Base-by-base conservation (phyloP, 345 rosid genomes). In the Kandelia obovata region DNA sequence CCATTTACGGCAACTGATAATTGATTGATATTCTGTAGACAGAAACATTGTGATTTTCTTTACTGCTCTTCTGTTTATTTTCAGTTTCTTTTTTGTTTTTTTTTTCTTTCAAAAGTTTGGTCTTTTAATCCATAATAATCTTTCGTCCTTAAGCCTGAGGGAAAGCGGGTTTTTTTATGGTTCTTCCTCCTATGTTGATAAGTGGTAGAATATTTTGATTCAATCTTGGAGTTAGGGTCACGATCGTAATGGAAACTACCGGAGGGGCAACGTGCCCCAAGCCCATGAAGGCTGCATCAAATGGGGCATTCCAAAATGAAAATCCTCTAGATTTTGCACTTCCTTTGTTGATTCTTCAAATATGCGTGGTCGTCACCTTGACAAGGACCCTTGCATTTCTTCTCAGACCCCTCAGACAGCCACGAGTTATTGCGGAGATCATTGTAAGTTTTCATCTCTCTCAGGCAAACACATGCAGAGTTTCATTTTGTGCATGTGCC, bases 381-480 rank as follows among this genome's bases (percentile, higher is more conserved):
- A 87, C 91, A 9, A 81, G 97, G 70, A 7, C 62, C 31, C 82
- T 91, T 30, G 89, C 89, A 43, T 79, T 77, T 73, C 0, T 86
- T 31, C 87, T 89, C 23, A 74, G 73, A 25, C 95, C 97, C 60
- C 86, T 91, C 55, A 74, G 85, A 46, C 97, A 91, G 46, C 97
- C 97, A 0, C 66, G 95, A 6, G 95, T 89, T 58, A 86, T 89
- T 28, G 97, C 97, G 1, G 97, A 91, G 83, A 86, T 91, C 80
- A 81, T 91, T 62, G 95, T 91, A 71, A 75, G 88, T 52, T 47
- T 34, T 28, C 25, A 5, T 26, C 10, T 43, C 25, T 65, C 17
- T 47, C 19, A 13, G 1, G 19, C 49, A 3, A 43, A 43, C 19
- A 43, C 49, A 43, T 3, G 13, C 49, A 43, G 19, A 43, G 49